These are phyloP conservation scores for Aspergillus sclerotiicarbonarius DNA, from an alignment of 495 filamentous ascomycete species.

Conservation along the genomic window DNA sequence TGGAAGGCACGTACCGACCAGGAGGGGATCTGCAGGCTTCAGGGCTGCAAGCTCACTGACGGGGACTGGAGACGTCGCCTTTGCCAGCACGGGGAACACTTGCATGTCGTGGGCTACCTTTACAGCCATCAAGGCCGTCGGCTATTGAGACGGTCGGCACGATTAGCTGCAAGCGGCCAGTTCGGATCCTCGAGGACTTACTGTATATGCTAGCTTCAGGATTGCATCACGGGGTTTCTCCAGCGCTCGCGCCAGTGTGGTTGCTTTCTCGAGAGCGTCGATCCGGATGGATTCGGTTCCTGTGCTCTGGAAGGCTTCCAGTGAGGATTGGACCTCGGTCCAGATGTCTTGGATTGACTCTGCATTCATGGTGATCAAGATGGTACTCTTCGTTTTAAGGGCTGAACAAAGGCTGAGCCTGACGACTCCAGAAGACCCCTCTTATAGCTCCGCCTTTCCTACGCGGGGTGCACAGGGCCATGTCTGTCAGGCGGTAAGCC, in stretches of 20 bases:
- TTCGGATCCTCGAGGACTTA: neutral
- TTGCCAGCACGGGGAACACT: conserved; percentile 13
- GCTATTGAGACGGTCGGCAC: conserved; percentile 6
- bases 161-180: neutral
- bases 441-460: too few relatives aligned
- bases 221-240: conserved; percentile 22
- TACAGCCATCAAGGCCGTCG: conserved; percentile 21
- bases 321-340: conserved; percentile 20
- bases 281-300: conserved; percentile 9
- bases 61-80: neutral
- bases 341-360: conserved; percentile 9
- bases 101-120: conserved; percentile 22
- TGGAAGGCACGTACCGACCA: conserved; percentile 15
- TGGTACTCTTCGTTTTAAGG: neutral
- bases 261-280: conserved; percentile 15
- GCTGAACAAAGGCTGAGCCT: too few relatives aligned
- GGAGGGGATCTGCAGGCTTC: conserved; percentile 12
- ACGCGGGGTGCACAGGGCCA: too few relatives aligned
- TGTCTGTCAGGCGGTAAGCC: too few relatives aligned
- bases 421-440: too few relatives aligned
- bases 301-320: conserved; percentile 8
- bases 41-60: conserved; percentile 9
- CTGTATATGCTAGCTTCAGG: conserved; percentile 18
- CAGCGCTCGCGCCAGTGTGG: conserved; percentile 14
- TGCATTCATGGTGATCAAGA: conserved; percentile 6